Base-by-base conservation (phyloP, 1,284 basidiomycete species). In the Apiotrichum montevideense region DNA sequence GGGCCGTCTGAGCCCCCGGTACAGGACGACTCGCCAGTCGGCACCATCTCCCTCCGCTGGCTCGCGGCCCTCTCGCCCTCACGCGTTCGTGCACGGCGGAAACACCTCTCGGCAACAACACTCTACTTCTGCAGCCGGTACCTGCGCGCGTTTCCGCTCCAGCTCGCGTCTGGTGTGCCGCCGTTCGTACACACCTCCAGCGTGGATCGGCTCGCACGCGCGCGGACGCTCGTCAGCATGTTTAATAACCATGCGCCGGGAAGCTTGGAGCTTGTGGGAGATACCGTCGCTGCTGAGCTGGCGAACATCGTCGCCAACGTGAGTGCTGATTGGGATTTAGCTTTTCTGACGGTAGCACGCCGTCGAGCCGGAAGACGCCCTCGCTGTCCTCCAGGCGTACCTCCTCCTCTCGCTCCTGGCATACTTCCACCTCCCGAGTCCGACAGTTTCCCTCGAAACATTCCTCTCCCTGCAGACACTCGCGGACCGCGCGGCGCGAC, bases 11-110 rank as follows among this genome's bases (percentile, higher is more conserved):
- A 21, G 21, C 21, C 21, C 21, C 21, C 21, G 21, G 21, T 21
- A 21, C 37, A 39, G 11, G 41, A 43, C n/a, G 13, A 33, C 71
- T 82, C 41, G 13, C 41, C 33, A n/a, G 40, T 51, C 50, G 37
- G 48, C 48, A 41, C 37, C 3, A 50, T 50, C 15, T 50, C 48
- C 3, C 48, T 50, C 15, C 35, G 48, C 15, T 50, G 48, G 48
- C 48, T 50, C 10, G 37, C 48, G 15, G 48, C 48, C 1, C 39
- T 50, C 37, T 5, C 32, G 7, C 37, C 37, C 4, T n/a, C 15
- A 4, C 52, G 35, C 34, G 35, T 44, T 3, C 41, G 11, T 6
- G 41, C 41, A n/a, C 43, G 45, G 29, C 15, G 44, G 6, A 53
- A 53, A 29, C n/a, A 32, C 9, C 45, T 53, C 35, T 46, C 44